Percentiles rank a stretch among this genome's conserved stretches.
Conservation (phyloP, 2,329 filamentous ascomycete species). For the Exophiala bonariae region DNA sequence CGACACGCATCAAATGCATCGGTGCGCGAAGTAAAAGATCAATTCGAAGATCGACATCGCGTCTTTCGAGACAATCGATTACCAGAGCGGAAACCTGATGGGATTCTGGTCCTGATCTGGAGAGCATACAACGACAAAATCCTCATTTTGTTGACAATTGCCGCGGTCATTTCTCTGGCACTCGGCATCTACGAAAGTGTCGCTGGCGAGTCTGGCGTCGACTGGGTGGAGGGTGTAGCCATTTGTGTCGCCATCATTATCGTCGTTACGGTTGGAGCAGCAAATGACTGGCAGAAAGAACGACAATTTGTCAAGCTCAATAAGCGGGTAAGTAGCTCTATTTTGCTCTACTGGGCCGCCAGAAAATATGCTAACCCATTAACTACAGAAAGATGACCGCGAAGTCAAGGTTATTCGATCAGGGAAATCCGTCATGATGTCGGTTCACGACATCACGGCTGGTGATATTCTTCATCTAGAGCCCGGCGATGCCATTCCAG, state of each 20-base stretch:
- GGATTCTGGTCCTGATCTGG: slow-evolving; percentile 64
- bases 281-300: slow-evolving; percentile 70
- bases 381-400: slow-evolving; percentile 58
- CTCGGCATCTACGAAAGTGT: slow-evolving; percentile 70
- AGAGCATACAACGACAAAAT: slow-evolving; percentile 73
- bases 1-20: slow-evolving; percentile 2
- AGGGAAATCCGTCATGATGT: slow-evolving; percentile 63
- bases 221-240: slow-evolving; percentile 69
- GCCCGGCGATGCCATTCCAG: slow-evolving; percentile 69
- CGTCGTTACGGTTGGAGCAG: slow-evolving; percentile 62
- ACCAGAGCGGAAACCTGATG: slow-evolving; percentile 63
- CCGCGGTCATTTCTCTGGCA: slow-evolving; percentile 67
- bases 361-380: too few species aligned
- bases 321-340: slow-evolving; percentile 38
- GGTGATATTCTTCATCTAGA: slow-evolving; percentile 70
- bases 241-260: slow-evolving; percentile 66
- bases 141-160: slow-evolving; percentile 67
- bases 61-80: slow-evolving; percentile 63
- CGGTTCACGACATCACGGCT: slow-evolving; percentile 66
- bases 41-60: slow-evolving; percentile 58
- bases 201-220: slow-evolving; percentile 50
- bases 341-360: neutral
- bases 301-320: slow-evolving; percentile 65
- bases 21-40: slow-evolving; percentile 28
- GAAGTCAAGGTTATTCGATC: slow-evolving; percentile 67